Evolutionary conservation across 1,284 basidiomycete species (phyloP).

Genomic region (Moesziomyces sp.): DNA sequence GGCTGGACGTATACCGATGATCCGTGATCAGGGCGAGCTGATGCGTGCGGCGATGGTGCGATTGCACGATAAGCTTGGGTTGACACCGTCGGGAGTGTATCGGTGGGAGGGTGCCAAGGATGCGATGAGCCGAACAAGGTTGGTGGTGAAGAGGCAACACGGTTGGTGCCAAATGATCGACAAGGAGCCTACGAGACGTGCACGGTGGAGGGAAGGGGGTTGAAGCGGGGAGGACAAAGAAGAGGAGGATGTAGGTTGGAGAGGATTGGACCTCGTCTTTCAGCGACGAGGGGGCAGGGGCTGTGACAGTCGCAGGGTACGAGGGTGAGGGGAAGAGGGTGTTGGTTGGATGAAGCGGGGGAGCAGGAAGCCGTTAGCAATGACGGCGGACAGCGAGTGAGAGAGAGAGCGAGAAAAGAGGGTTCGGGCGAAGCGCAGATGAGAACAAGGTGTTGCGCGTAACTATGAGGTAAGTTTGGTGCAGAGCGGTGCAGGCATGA

Average conservation of each 20-base stretch:
- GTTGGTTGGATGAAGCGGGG: too few species aligned
- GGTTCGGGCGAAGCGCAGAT: not conserved
- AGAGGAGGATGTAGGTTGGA: too few species aligned
- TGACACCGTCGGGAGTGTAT: not conserved
- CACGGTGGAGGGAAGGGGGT: too few species aligned
- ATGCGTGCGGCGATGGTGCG: not conserved
- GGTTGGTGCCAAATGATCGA: not conserved
- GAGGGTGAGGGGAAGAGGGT: too few species aligned
- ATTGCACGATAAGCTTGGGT: not conserved
- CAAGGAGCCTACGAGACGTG: not conserved
- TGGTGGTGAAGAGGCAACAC: not conserved
- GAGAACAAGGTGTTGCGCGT: not conserved
- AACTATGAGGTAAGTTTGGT: not conserved
- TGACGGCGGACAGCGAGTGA: too few species aligned
- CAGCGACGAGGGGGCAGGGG: too few species aligned
- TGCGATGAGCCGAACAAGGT: not conserved
- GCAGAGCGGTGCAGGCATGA: not conserved
- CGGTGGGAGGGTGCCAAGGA: not conserved
- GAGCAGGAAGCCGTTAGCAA: too few species aligned
- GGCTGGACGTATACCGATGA: too few species aligned
- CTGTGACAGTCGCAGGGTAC: too few species aligned
- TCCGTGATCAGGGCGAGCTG: too few species aligned
- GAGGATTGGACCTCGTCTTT: too few species aligned
- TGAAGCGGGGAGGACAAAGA: not conserved
- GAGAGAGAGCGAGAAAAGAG: not conserved